Conservation (phyloP, 768 basidiomycete genomes). For the Mycena vitilis region DNA sequence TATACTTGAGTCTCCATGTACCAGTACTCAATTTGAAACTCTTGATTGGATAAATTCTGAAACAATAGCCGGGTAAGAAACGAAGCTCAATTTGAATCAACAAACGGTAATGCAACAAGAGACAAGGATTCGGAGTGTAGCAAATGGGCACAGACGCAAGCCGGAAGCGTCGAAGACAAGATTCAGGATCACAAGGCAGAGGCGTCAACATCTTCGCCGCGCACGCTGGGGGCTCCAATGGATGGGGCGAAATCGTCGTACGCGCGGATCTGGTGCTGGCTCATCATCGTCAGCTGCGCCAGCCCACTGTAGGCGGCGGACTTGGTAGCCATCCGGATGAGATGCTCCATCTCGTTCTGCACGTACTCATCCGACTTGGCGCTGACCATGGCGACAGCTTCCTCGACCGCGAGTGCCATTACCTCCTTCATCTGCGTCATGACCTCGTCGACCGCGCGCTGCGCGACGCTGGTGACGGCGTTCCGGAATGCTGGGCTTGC, state of each 20-base stretch:
- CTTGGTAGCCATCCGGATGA: constrained; percentile 3
- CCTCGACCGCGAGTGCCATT: not conserved
- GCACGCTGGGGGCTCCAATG: not conserved
- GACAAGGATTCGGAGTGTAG: too few relatives aligned
- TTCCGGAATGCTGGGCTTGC: not conserved
- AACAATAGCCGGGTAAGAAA: too few relatives aligned
- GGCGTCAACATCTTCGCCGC: too few relatives aligned
- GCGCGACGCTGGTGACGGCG: not conserved
- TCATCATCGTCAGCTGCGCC: not conserved
- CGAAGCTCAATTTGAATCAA: too few relatives aligned
- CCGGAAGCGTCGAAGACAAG: too few relatives aligned
- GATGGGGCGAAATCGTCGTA: not conserved
- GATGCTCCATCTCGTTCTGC: not conserved
- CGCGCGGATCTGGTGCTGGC: not conserved
- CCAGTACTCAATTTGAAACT: too few relatives aligned
- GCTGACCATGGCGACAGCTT: constrained; percentile 2
- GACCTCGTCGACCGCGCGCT: constrained; percentile 12
- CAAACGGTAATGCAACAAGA: too few relatives aligned
- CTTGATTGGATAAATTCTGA: too few relatives aligned
- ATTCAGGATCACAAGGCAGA: too few relatives aligned
- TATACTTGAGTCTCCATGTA: too few relatives aligned
- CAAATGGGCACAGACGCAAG: too few relatives aligned
- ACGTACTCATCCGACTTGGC: not conserved
- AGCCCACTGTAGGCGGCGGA: constrained; percentile 6
- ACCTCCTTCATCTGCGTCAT: constrained; percentile 2